Evolutionary conservation across 306 rosid species (phyloP).

Genomic region (Cucurbita moschata): DNA sequence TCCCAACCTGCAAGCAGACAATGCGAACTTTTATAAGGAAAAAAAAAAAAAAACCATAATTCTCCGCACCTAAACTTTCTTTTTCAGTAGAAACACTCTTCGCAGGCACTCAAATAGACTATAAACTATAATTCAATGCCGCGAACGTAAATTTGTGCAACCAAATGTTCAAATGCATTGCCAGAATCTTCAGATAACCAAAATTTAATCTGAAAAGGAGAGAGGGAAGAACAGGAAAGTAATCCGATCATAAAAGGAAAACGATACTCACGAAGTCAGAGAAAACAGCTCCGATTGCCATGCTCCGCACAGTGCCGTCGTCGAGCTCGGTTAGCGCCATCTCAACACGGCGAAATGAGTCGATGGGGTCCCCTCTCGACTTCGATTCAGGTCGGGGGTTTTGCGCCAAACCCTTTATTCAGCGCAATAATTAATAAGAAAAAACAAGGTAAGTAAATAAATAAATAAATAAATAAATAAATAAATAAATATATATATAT

Average conservation of each 20-base stretch:
- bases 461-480: too few species aligned
- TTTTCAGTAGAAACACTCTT: background rate
- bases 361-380: background rate
- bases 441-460: too few species aligned
- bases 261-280: conserved; percentile 58
- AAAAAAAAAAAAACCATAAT: background rate
- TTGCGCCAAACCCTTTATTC: background rate
- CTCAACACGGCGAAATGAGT: background rate
- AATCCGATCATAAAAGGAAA: background rate
- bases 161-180: background rate
- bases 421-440: too few species aligned
- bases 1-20: conserved; percentile 48
- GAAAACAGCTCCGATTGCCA: conserved; percentile 82
- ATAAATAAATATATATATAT: too few species aligned
- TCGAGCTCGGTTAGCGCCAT: conserved; percentile 55
- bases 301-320: conserved; percentile 52
- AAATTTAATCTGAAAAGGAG: too few species aligned
- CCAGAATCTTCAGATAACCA: background rate
- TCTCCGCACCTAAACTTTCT: background rate
- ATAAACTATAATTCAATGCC: background rate
- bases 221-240: background rate
- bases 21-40: background rate
- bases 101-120: background rate
- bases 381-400: background rate
- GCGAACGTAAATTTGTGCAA: background rate